phyloP scores from a whole-genome alignment of 768 basidiomycete species.

The Mycena maculata region DNA sequence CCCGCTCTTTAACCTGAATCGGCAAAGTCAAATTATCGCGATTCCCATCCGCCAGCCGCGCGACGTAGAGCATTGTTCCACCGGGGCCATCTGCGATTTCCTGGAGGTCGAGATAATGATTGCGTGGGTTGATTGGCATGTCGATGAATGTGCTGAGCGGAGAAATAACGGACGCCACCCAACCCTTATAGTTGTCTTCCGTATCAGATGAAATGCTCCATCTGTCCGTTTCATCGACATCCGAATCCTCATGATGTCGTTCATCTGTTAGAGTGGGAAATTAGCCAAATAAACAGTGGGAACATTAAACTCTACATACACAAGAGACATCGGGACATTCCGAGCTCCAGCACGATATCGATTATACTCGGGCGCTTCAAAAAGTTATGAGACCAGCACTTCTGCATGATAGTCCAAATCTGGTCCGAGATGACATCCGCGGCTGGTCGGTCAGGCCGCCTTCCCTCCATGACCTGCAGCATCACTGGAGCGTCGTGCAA shows the following conservation, averaged over 20 bases:
- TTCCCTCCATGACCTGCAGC: conserved; percentile 18
- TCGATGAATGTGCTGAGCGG: conserved; percentile 54
- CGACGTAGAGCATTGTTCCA: conserved; percentile 55
- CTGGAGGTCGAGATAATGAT: conserved; percentile 56
- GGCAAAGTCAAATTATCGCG: not conserved
- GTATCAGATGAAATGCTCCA: not conserved
- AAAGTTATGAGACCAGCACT: conserved; percentile 27
- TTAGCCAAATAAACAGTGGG: not conserved
- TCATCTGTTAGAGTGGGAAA: not conserved
- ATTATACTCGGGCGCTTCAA: conserved; percentile 22
- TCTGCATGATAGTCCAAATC: conserved; percentile 30
- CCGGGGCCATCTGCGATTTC: conserved; percentile 68
- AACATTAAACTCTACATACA: not conserved
- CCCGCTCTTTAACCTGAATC: not conserved
- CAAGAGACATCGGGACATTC: not conserved
- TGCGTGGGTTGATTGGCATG: conserved; percentile 50
- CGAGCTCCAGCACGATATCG: conserved; percentile 17
- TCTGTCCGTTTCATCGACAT: not conserved
- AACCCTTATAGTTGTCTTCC: conserved; percentile 43
- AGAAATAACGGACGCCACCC: conserved; percentile 50
- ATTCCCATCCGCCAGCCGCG: not conserved
- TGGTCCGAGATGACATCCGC: conserved; percentile 14
- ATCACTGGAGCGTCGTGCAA: conserved; percentile 19
- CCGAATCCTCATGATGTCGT: not conserved
- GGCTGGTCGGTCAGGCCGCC: conserved; percentile 8